Percentiles rank a stretch among this genome's conserved stretches.
Evolutionary conservation across 1,284 basidiomycete genomes (phyloP).

Genomic region (Ganoderma meredithae): DNA sequence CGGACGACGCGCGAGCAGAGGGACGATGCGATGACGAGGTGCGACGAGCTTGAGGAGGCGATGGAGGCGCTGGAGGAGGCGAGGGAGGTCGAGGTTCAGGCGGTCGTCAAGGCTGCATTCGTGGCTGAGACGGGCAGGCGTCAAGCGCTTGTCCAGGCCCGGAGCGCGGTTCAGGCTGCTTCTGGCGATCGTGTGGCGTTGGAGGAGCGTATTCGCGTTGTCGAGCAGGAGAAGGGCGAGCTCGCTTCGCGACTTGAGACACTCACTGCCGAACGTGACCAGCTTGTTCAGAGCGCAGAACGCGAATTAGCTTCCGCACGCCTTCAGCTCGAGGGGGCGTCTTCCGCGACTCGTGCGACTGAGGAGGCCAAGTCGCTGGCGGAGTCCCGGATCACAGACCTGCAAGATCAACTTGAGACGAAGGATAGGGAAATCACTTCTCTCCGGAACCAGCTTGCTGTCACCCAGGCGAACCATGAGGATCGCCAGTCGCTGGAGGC

Average conservation of each 20-base stretch:
- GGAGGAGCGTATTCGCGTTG: constrained; percentile 21
- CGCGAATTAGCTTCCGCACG: constrained; percentile 42
- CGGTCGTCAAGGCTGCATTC: constrained; percentile 42
- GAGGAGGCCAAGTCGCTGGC: constrained; percentile 27
- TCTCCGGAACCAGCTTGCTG: constrained; percentile 37
- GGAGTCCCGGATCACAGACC: constrained; percentile 31
- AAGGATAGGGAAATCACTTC: constrained; percentile 41
- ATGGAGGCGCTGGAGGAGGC: constrained; percentile 62
- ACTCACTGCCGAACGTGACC: constrained; percentile 24
- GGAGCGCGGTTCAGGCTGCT: constrained; percentile 2
- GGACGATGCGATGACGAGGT: constrained; percentile 59
- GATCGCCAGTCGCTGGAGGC: constrained; percentile 30
- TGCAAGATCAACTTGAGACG: constrained; percentile 35
- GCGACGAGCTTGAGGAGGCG: constrained; percentile 53
- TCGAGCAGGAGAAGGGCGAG: constrained; percentile 20
- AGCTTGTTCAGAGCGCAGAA: constrained; percentile 20
- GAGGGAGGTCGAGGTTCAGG: constrained; percentile 43
- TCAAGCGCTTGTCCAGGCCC: constrained; percentile 42
- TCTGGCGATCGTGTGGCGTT: constrained; percentile 4
- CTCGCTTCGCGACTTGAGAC: constrained; percentile 22
- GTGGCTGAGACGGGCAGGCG: constrained; percentile 41
- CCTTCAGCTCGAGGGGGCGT: constrained; percentile 25
- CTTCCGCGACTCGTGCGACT: constrained; percentile 15
- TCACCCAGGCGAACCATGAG: constrained; percentile 28
- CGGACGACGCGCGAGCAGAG: constrained; percentile 73